These are phyloP conservation scores for Daldinia grandis DNA, from an alignment of 495 filamentous ascomycete genomes.

Conservation along the genomic window DNA sequence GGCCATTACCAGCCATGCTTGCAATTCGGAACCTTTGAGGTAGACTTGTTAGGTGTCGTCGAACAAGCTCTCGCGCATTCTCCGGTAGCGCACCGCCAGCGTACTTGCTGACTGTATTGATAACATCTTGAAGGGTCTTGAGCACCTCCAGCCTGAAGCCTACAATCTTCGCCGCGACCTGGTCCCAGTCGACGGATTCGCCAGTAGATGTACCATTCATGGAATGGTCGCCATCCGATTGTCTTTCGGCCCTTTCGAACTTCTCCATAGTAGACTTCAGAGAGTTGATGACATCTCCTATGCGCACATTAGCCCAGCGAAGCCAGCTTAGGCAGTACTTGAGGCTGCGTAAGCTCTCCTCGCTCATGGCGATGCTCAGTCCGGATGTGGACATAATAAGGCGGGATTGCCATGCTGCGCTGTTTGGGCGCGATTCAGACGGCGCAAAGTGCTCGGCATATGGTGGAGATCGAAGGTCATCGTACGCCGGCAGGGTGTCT, in stretches of 20 bases:
- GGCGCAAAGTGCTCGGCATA: conserved; percentile 63
- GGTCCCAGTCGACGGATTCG: conserved; percentile 46
- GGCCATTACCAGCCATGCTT: conserved; percentile 54
- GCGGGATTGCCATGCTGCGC: conserved; percentile 74
- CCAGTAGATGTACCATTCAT: conserved; percentile 36
- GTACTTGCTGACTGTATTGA: conserved; percentile 81
- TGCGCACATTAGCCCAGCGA: conserved; percentile 76
- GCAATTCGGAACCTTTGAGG: conserved; percentile 77
- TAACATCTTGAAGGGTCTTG: conserved; percentile 76
- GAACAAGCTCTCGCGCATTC: conserved; percentile 80
- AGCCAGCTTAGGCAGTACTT: conserved; percentile 80
- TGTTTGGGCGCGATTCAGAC: conserved; percentile 35
- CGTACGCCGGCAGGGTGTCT: conserved; percentile 81
- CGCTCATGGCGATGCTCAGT: conserved; percentile 85
- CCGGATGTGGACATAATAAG: conserved; percentile 85
- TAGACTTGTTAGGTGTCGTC: conserved; percentile 77
- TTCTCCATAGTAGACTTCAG: conserved; percentile 77
- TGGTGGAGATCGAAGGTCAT: conserved; percentile 74
- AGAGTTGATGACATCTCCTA: conserved; percentile 72
- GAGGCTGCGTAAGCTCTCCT: conserved; percentile 78
- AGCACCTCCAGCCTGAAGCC: conserved; percentile 76
- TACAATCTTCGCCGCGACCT: conserved; percentile 68
- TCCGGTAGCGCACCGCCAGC: conserved; percentile 85
- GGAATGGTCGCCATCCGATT: conserved; percentile 31
- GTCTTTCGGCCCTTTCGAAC: conserved; percentile 65